Base-by-base conservation (phyloP, 306 rosid species). In the Benincasa hispida region DNA sequence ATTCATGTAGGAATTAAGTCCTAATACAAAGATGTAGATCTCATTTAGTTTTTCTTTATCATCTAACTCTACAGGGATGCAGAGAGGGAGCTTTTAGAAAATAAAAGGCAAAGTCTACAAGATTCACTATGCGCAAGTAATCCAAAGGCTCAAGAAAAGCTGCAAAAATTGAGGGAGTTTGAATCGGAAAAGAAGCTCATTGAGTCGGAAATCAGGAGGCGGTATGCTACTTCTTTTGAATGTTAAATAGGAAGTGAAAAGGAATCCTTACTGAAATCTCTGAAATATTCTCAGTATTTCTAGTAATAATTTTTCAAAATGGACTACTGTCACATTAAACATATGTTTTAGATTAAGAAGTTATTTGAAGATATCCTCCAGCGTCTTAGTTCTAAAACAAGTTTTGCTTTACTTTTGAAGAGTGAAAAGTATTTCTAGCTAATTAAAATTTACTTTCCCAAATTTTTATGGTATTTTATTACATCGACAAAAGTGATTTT, bases 31-130 rank as follows among this genome's bases (percentile, higher is more conserved):
- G 56, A 57, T 77, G 59, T 62, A 61, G 37, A 53, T 81, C 83
- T 62, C 13, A 63, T 56, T 77, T 80, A 0, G 5, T 37, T 45
- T 45, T 35, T 34, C 53, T 35, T 41, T 54, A 63, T 79, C 68
- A 72, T 56, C 55, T 13, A 77, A 76, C 57, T 62, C 79, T 47
- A 8, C 89, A 94, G 99, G 99, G 91, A 87, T 69, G 82, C 78
- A 74, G 82, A 77, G 69, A 87, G 82, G 83, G 85, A 82, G 84
- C 82, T 82, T 57, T 78, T 89, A 87, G 96, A 88, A 87, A 90
- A 84, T 87, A 91, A 81, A 80, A 92, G 80, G 84, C 79, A 42
- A 79, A 79, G 59, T 87, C 93, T 92, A 73, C 85, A 85, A 85
- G 88, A 86, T 56, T 81, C 86, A 75, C 79, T 94, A 5, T 92